Evolutionary conservation across 2,329 filamentous ascomycete genomes (phyloP).

Genomic region (Pochonia chlamydosporia): DNA sequence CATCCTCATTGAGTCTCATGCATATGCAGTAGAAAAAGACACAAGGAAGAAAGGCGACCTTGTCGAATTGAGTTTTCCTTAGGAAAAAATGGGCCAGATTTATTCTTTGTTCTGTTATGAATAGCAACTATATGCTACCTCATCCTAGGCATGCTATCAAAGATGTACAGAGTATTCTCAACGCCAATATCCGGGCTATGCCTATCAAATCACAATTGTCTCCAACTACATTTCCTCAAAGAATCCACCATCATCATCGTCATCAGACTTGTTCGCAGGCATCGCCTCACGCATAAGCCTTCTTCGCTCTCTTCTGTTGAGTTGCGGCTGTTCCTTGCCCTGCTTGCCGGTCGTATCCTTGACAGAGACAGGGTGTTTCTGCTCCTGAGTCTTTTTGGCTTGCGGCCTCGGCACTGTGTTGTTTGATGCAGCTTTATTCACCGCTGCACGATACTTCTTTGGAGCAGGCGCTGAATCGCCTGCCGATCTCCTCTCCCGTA

Average conservation of each 20-base stretch:
- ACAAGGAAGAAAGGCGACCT: too few relatives aligned
- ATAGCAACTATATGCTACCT: too few relatives aligned
- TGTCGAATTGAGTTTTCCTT: too few relatives aligned
- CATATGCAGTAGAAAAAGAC: neutral
- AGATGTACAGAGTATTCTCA: too few relatives aligned
- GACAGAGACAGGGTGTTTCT: neutral
- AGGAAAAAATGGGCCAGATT: too few relatives aligned
- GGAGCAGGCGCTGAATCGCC: slow-evolving; percentile 10
- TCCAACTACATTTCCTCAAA: slow-evolving; percentile 29
- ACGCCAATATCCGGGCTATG: neutral
- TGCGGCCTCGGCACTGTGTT: neutral
- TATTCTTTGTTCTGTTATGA: too few relatives aligned
- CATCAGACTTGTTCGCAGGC: slow-evolving; percentile 30
- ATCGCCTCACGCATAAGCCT: slow-evolving; percentile 27
- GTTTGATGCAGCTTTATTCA: neutral
- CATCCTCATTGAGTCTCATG: too few relatives aligned
- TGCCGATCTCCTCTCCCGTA: slow-evolving; percentile 46
- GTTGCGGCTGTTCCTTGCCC: slow-evolving; percentile 18
- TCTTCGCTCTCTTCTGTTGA: slow-evolving; percentile 31
- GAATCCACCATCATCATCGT: slow-evolving; percentile 46
- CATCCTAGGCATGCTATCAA: too few relatives aligned
- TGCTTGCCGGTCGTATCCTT: slow-evolving; percentile 14
- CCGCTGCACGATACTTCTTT: slow-evolving; percentile 10
- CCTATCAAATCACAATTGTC: neutral
- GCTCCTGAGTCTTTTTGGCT: neutral